Evolutionary conservation across 495 filamentous ascomycete species (phyloP).

Genomic region (Mytilinidion resinicola): DNA sequence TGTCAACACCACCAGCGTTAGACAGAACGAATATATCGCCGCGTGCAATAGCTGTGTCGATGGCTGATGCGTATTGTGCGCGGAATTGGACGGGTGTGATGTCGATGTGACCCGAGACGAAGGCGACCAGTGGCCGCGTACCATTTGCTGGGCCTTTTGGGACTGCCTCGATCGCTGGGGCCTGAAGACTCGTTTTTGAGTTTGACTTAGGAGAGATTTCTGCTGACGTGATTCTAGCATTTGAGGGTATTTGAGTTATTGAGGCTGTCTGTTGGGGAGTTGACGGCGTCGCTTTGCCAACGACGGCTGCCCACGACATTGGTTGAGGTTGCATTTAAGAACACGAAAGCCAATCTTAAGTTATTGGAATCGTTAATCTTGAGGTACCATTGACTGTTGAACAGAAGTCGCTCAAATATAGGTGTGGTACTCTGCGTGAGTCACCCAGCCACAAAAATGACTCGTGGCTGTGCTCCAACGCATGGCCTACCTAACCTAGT

Average conservation of each 20-base stretch:
- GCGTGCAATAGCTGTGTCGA: conserved; percentile 12
- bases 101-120: conserved; percentile 11
- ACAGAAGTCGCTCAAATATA: too few relatives aligned
- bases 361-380: too few relatives aligned
- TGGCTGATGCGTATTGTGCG: neutral
- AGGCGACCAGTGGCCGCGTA: neutral
- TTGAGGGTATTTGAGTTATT: neutral
- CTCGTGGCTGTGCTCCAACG: too few relatives aligned
- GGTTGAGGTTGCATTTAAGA: neutral
- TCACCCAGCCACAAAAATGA: too few relatives aligned
- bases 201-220: neutral
- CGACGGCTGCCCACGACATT: neutral
- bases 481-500: too few relatives aligned
- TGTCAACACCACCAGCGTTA: conserved; percentile 6
- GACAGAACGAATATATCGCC: conserved; percentile 6
- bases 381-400: too few relatives aligned
- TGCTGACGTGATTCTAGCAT: neutral
- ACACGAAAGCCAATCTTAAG: too few relatives aligned
- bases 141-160: neutral
- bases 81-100: conserved; percentile 3
- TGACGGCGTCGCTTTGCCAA: neutral
- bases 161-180: neutral
- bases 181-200: neutral
- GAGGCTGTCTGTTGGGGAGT: neutral
- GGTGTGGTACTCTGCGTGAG: too few relatives aligned